Evolutionary conservation across 495 filamentous ascomycete species (phyloP), one percentile per base, ranked within the genome.

Genomic region (Trichoderma parareesei): DNA sequence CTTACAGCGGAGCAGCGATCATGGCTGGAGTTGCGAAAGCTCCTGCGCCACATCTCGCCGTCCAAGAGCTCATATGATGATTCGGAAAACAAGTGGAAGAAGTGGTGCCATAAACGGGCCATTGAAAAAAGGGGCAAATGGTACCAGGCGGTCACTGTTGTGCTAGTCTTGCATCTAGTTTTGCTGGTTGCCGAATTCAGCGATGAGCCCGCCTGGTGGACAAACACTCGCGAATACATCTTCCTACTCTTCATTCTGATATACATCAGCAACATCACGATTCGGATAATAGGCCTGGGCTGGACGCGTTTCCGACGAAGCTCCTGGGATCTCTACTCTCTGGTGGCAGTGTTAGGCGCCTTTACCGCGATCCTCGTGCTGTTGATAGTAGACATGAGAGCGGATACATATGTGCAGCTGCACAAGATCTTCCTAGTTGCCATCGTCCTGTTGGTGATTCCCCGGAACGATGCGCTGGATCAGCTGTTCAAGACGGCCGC

Each of bases 401-500:
- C 80, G 20, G 80, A 85, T 59, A 82, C 84, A 16, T 92, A 91
- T 69, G 78, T 85, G 49, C 90, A 90, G 70, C 75, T 97, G 38
- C 92, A 97, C 76, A 98, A 98, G 74, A 83, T 96, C 18, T 97
- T 96, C 73, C 79, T 99, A 48, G 94, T 98, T 59, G 88, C 91
- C 27, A 87, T 98, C 65, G 87, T 94, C 1, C 82, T 98, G 27
- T 80, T 99, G 65, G 85, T 99, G 57, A 99, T 99, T 65, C 94
- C 94, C 10, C 85, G 94, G 6, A 99, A 98, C 74, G 94, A 99
- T 68, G 92, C 96, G 60, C 87, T 99, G 11, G 94, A 99, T 71
- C 94, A 99, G 74, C 87, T 99, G 6, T 99, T 98, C 85, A 99
- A 99, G 77, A 99, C 94, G 16, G 95, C 95, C 3, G 95, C 94